Evolutionary conservation across 2,329 filamentous ascomycete species (phyloP).

Genomic region (Microdochium nivale): DNA sequence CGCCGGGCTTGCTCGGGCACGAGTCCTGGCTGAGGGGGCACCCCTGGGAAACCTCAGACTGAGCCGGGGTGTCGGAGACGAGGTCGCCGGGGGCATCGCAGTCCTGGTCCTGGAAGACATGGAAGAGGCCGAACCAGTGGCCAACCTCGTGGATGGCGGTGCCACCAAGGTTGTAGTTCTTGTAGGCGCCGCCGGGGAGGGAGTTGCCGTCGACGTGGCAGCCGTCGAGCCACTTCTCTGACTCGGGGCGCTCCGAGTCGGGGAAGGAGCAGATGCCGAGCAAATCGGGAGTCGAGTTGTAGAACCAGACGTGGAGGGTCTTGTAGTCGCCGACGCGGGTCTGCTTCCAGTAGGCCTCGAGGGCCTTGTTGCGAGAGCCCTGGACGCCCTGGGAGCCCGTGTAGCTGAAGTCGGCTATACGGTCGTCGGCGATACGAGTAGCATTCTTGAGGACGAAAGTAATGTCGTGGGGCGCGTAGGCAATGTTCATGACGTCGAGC

Average conservation of each 20-base stretch:
- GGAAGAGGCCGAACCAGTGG: conserved; percentile 39
- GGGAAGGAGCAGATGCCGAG: conserved; percentile 3
- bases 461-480: conserved; percentile 1
- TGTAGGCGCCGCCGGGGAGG: background rate
- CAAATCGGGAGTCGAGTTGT: conserved; percentile 7
- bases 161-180: conserved; percentile 5
- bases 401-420: background rate
- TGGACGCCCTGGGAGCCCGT: background rate
- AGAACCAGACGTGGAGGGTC: conserved; percentile 4
- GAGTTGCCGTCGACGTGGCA: conserved; percentile 1
- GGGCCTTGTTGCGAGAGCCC: background rate
- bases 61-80: conserved; percentile 29
- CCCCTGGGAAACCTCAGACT: conserved; percentile 24
- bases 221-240: conserved; percentile 1
- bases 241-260: conserved; percentile 8
- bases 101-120: conserved; percentile 34
- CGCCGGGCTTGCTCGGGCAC: conserved; percentile 17
- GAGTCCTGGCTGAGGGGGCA: conserved; percentile 26
- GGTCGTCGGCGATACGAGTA: conserved; percentile 1
- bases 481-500: conserved; percentile 2
- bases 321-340: conserved; percentile 2
- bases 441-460: conserved; percentile 1
- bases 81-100: conserved; percentile 29
- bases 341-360: conserved; percentile 1
- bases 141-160: conserved; percentile 31